Conservation (phyloP, 164 flowering plant genomes). For the Magnolia officinalis region DNA sequence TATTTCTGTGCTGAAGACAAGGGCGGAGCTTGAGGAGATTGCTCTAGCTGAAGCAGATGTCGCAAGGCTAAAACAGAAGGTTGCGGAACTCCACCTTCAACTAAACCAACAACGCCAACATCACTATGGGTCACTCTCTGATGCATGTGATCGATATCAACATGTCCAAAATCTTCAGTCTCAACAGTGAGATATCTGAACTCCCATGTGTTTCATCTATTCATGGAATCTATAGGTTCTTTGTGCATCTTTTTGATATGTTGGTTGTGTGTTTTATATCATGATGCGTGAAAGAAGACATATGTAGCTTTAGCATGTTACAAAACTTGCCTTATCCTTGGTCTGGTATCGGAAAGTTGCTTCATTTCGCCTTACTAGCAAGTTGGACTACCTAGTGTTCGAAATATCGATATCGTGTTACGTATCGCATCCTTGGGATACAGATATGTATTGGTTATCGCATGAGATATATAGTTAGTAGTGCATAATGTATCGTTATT, state of each 20-base stretch:
- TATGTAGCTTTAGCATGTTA: no score
- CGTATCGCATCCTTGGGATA: no score
- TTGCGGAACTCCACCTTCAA: constrained; percentile 96
- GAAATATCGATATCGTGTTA: no score
- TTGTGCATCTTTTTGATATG: not conserved
- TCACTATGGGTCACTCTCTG: constrained; percentile 84
- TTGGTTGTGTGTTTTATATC: not conserved
- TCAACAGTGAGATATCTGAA: constrained; percentile 57
- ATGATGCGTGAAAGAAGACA: not conserved
- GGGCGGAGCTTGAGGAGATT: constrained; percentile 98
- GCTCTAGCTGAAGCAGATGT: constrained; percentile 99
- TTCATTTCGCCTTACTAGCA: no score
- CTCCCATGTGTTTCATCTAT: not conserved
- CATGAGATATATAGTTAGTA: no score
- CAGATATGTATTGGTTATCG: no score
- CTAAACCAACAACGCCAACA: constrained; percentile 91
- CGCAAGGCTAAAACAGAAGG: constrained; percentile 94
- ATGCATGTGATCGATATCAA: constrained; percentile 64
- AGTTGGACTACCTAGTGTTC: no score
- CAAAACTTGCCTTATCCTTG: no score
- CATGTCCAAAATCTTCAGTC: constrained; percentile 57
- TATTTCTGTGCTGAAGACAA: constrained; percentile 54
- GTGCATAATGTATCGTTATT: no score
- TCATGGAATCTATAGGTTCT: not conserved
- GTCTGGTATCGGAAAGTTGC: no score